Evolutionary conservation across 2,329 filamentous ascomycete species (phyloP).

Genomic region (Pseudogymnoascus sp.): DNA sequence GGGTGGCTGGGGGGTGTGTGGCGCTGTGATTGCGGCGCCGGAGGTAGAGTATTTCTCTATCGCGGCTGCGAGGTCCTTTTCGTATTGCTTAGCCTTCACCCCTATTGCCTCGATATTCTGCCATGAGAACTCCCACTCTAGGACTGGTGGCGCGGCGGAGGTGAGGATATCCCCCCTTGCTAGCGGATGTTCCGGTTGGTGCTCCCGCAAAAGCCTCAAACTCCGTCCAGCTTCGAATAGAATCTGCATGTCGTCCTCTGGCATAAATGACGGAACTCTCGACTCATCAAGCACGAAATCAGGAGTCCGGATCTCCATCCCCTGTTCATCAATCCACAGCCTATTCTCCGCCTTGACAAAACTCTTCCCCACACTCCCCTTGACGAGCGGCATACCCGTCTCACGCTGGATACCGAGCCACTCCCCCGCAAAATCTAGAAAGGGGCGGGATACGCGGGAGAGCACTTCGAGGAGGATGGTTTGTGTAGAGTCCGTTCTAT

Average conservation of each 20-base stretch:
- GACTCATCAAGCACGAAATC: slow-evolving; percentile 57
- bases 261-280: slow-evolving; percentile 65
- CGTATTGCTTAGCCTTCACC: slow-evolving; percentile 47
- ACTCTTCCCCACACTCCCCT: slow-evolving; percentile 39
- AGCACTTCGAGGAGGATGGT: slow-evolving; percentile 62
- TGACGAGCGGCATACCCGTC: slow-evolving; percentile 45
- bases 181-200: slow-evolving; percentile 65
- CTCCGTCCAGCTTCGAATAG: slow-evolving; percentile 78
- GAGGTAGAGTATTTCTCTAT: slow-evolving; percentile 23
- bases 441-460: slow-evolving; percentile 54
- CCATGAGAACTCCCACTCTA: slow-evolving; percentile 69
- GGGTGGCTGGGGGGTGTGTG: not conserved
- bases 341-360: slow-evolving; percentile 54
- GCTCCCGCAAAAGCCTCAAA: slow-evolving; percentile 60
- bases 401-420: slow-evolving; percentile 67
- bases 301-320: slow-evolving; percentile 46
- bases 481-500: slow-evolving; percentile 53
- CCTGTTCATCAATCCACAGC: slow-evolving; percentile 50
- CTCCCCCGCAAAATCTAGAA: slow-evolving; percentile 58
- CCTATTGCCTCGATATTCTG: slow-evolving; percentile 58
- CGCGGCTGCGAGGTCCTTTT: slow-evolving; percentile 34
- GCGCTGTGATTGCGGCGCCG: not conserved
- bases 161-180: slow-evolving; percentile 43
- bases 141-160: slow-evolving; percentile 43
- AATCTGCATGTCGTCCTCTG: slow-evolving; percentile 56